Evolutionary conservation across 75 land plant genomes (phyloP), one percentile per base, ranked within the genome.

Genomic region (Ceratopteris richardii): DNA sequence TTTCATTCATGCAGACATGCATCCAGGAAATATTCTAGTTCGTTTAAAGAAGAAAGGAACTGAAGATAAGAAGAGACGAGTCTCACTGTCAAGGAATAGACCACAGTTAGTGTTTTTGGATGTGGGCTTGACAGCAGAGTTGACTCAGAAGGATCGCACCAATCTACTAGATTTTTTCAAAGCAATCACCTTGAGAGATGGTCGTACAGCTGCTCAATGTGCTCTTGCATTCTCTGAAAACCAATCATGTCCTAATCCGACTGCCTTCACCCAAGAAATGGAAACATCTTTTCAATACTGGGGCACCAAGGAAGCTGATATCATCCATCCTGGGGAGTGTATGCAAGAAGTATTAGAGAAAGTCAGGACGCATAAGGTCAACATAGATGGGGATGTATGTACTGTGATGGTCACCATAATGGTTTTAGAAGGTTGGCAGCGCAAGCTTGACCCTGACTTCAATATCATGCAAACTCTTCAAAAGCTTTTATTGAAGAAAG

Each of bases 361-460:
- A 65, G 90, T 85, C 14, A 73, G 89, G 56, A 77, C 78, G 16
- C 78, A 85, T 58, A 78, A 51, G 78, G 92, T 87, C 5, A 85
- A 85, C 54, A 69, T 87, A 31, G 90, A 85, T 71, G 89, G 90
- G 1, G 81, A 88, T 66, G 90, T 88, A 40, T 88, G 93, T 37
- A 82, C 86, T 25, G 93, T 88, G 21, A 69, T 88, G 70, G 86
- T 88, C 36, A 88, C 93, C 9, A 85, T 77, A 58, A 61, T 88
- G 70, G 93, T 88, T 44, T 86, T 88, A 46, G 86, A 88, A 90
- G 93, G 86, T 11, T 83, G 86, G 86, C 86, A 83, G 50, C 67
- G 85, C 22, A 83, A 80, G 62, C 56, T 83, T 51, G 85, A 83
- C 52, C 86, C 85, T 1, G 76, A 72, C 25, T 72, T 63, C 26